Base-by-base conservation (phyloP, 2,329 filamentous ascomycete species). In the Tolypocladium tropicale region DNA sequence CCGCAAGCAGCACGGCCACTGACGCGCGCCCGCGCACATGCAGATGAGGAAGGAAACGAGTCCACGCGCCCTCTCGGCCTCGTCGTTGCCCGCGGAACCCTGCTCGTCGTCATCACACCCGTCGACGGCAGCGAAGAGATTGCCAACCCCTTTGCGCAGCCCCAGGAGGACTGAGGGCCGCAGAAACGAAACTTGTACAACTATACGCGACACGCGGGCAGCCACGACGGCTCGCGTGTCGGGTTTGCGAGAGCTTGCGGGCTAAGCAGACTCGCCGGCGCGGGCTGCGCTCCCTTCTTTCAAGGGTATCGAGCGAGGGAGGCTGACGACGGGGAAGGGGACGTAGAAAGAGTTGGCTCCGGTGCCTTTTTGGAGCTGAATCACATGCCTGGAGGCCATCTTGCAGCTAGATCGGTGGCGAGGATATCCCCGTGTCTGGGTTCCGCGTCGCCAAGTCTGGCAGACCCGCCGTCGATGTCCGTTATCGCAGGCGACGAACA, bases 61-160 rank as follows among this genome's bases (percentile, higher is more conserved):
- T 86, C 84, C 57, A 87, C 87, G 32, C 83, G 92, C 61, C 82
- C 87, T 21, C 84, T 96, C 23, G 92, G 92, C 54, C 80, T 96
- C 52, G 86, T 96, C 23, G 94, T 96, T 54, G 93, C 90, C 43
- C 85, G 94, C 62, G 94, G 94, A 58, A 97, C 94, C 9, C 78
- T 99, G 51, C 84, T 99, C 55, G 93, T 96, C 41, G 82, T 96
- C 59, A 90, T 99, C 68, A 94, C 90, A 60, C 94, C 94, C 4
- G 81, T 94, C 54, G 92, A 97, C 68, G 94, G 94, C 56, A 96
- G 90, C 74, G 92, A 97, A 74, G 87, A 93, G 73, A 99, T 99
- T 65, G 83, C 88, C 65, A 99, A 99, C 71, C 94, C 94, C 0
- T 99, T 97, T 68, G 77, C 88, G 54, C 84, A 90, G 67, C 78